These are phyloP conservation scores for Beauveria sp. DNA, from an alignment of 2,329 filamentous ascomycete species.

Conservation along the genomic window DNA sequence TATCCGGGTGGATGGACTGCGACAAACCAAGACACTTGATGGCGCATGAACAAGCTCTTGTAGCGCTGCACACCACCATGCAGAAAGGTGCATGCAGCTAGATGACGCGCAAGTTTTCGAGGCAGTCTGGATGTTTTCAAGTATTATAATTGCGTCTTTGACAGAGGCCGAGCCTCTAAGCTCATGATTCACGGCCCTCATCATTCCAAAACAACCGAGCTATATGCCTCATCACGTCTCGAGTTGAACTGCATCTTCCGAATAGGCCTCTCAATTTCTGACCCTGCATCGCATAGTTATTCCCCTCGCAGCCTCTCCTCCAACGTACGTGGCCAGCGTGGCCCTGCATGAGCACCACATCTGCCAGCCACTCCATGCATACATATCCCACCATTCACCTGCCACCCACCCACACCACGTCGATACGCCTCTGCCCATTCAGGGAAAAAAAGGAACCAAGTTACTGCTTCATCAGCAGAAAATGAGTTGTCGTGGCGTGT, in stretches of 20 bases:
- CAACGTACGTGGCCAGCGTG: slow-evolving; percentile 8
- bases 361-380: slow-evolving; percentile 1
- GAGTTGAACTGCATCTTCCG: no score
- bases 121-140: background rate
- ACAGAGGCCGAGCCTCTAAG: no score
- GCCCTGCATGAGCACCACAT: slow-evolving; percentile 10
- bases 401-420: background rate
- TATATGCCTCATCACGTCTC: no score
- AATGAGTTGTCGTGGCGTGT: no score
- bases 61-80: background rate
- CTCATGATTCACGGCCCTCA: no score
- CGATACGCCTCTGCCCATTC: background rate
- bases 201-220: no score
- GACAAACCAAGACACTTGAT: background rate
- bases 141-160: no score
- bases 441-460: background rate
- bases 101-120: no score
- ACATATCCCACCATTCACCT: background rate
- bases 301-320: background rate
- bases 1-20: background rate
- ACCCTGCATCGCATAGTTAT: background rate
- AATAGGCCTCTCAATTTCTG: no score
- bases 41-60: background rate
- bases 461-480: background rate
- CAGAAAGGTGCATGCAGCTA: background rate